phyloP scores from a whole-genome alignment of 805 yeast genomes.

The Teunomyces stri region DNA sequence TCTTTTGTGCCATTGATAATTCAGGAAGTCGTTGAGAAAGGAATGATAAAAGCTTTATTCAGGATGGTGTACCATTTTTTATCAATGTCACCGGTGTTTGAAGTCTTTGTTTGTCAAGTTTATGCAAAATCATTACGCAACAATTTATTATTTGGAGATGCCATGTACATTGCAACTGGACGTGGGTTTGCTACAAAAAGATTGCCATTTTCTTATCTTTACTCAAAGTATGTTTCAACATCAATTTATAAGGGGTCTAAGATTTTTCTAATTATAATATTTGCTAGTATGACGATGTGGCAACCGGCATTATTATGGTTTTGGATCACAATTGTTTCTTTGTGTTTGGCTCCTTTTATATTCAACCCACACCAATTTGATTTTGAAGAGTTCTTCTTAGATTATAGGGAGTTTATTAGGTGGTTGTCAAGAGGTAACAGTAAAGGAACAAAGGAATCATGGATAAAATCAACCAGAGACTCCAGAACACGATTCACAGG shows the following conservation, averaged over 20 bases:
- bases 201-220: constrained; percentile 65
- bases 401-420: constrained; percentile 48
- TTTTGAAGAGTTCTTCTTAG: constrained; percentile 46
- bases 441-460: constrained; percentile 64
- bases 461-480: constrained; percentile 63
- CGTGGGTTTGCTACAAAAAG: constrained; percentile 91
- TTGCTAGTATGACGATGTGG: constrained; percentile 81
- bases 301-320: constrained; percentile 66
- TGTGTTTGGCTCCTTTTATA: constrained; percentile 49
- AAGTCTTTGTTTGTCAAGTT: constrained; percentile 92
- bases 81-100: constrained; percentile 87
- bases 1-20: constrained; percentile 84
- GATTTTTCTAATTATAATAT: constrained; percentile 64
- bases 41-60: constrained; percentile 67
- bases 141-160: constrained; percentile 88
- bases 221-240: constrained; percentile 70
- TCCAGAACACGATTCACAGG: constrained; percentile 27
- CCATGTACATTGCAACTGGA: constrained; percentile 88
- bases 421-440: constrained; percentile 85
- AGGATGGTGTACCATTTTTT: constrained; percentile 73
- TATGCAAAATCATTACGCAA: constrained; percentile 75
- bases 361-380: constrained; percentile 57
- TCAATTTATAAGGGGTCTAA: constrained; percentile 80
- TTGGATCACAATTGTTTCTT: constrained; percentile 47
- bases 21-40: constrained; percentile 86